These are phyloP conservation scores for Loxodes magnus DNA, from an alignment of 73 alveolate genomes.

Conservation along the genomic window DNA sequence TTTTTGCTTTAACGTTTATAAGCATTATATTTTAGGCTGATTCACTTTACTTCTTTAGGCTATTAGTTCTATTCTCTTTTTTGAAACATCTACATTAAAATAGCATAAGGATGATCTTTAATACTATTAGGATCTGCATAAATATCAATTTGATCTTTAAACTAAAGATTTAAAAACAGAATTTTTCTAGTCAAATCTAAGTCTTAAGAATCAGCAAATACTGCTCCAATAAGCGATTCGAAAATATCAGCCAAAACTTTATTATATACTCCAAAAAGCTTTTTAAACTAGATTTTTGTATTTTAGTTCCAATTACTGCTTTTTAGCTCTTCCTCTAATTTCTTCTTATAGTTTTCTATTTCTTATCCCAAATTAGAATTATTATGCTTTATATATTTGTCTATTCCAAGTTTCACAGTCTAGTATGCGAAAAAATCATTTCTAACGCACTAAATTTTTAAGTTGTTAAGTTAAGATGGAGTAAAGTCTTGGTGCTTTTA, in stretches of 20 bases:
- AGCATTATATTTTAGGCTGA: too few species aligned
- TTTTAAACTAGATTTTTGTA: neutral
- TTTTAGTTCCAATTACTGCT: neutral
- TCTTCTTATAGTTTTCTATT: neutral
- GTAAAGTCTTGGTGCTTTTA: neutral
- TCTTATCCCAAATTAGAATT: neutral
- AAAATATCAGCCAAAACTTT: constrained; percentile 23
- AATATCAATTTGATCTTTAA: neutral
- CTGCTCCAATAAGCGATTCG: constrained; percentile 35
- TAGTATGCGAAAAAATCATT: neutral
- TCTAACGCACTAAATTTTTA: neutral
- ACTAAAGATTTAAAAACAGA: neutral
- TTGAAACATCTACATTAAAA: neutral
- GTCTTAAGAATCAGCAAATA: constrained; percentile 14
- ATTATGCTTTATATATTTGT: neutral
- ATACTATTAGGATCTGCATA: neutral
- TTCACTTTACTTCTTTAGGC: too few species aligned
- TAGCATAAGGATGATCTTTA: neutral
- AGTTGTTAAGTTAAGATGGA: neutral
- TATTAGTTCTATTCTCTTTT: too few species aligned
- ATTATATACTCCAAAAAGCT: constrained; percentile 5
- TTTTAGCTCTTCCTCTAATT: too few species aligned
- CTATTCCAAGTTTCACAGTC: neutral
- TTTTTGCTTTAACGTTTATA: too few species aligned
- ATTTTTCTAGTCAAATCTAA: neutral